Conservation (phyloP, 768 basidiomycete genomes). For the Panaeolus cyanescens region DNA sequence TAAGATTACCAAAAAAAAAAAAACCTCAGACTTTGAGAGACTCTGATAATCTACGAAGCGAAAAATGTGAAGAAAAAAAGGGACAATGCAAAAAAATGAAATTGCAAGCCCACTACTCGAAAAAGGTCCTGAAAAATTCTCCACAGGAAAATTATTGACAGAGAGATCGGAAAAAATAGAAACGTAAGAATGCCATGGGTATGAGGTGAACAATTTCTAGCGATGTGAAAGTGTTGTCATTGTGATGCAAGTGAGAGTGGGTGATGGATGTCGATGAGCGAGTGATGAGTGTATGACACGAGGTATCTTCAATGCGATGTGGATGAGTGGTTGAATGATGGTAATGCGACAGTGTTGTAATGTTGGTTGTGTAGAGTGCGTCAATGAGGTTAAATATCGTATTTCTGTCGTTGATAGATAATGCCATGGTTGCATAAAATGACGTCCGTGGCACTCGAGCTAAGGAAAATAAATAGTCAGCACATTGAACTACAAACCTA, state of each 20-base stretch:
- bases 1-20: background rate
- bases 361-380: background rate
- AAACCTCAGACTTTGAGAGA: background rate
- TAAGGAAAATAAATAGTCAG: background rate
- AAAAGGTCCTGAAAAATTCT: background rate
- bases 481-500: background rate
- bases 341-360: background rate
- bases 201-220: too few relatives aligned
- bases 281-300: background rate
- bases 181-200: background rate
- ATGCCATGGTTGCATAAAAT: background rate
- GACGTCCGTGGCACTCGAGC: background rate
- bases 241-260: too few relatives aligned
- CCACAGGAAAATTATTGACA: constrained; percentile 8
- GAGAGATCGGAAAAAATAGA: too few relatives aligned
- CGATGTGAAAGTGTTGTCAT: too few relatives aligned
- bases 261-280: background rate
- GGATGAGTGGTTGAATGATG: too few relatives aligned
- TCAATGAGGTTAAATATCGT: background rate
- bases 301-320: background rate
- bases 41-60: constrained; percentile 1
- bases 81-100: background rate
- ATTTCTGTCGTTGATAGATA: background rate
- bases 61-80: background rate
- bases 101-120: background rate